These are phyloP conservation scores for Bonia amplexicaulis DNA, from an alignment of 176 grass and related monocot genomes.

Conservation along the genomic window DNA sequence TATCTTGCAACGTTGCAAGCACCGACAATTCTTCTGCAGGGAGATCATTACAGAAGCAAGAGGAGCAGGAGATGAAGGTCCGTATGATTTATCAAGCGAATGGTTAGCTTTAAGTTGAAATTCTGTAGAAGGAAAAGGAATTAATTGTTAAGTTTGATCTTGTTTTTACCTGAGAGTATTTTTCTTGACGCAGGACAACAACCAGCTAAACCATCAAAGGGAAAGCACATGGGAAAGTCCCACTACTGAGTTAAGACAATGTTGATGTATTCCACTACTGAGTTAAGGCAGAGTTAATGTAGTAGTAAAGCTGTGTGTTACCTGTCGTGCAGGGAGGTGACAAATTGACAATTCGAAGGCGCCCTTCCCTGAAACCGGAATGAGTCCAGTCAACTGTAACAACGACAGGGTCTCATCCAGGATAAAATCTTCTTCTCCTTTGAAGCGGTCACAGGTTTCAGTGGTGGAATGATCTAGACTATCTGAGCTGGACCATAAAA, in stretches of 20 bases:
- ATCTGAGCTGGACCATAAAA: too few relatives aligned
- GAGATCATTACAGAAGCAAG: conserved; percentile 29
- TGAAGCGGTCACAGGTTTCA: too few relatives aligned
- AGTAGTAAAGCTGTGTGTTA: not conserved
- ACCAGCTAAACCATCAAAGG: conserved; percentile 36
- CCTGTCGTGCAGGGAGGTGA: conserved; percentile 23
- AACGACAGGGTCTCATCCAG: conserved; percentile 4
- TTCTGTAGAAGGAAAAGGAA: not conserved
- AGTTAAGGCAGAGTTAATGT: not conserved
- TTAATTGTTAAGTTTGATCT: conserved; percentile 2
- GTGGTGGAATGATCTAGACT: too few relatives aligned
- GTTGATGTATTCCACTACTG: not conserved
- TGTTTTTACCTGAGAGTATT: conserved; percentile 29
- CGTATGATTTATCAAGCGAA: not conserved
- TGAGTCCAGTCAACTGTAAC: not conserved
- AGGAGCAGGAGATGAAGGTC: conserved; percentile 53
- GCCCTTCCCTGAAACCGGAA: not conserved
- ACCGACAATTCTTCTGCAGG: conserved; percentile 37
- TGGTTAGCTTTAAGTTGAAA: conserved; percentile 3
- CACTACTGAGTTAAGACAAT: too few relatives aligned
- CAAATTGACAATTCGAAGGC: not conserved
- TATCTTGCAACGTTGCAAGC: too few relatives aligned
- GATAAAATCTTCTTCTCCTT: too few relatives aligned
- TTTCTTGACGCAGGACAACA: conserved; percentile 24
- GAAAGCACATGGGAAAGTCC: conserved; percentile 32